Evolutionary conservation across 805 yeast species (phyloP).

Genomic region (Teunomyces cretensis): DNA sequence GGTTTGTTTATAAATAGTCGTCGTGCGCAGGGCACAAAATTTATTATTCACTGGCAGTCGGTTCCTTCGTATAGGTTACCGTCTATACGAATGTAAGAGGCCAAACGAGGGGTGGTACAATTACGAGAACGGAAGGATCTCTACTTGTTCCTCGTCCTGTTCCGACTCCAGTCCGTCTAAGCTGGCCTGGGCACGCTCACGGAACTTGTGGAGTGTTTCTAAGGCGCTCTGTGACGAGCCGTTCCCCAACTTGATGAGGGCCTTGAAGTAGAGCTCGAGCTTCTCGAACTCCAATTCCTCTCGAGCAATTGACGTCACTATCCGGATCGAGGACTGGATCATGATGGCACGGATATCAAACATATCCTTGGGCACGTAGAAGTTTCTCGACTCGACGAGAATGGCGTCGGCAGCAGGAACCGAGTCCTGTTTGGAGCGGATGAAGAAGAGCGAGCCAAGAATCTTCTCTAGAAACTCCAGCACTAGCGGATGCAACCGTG

Average conservation of each 20-base stretch:
- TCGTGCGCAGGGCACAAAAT: too few relatives aligned
- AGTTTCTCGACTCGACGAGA: conserved; percentile 16
- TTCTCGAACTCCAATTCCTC: conserved; percentile 21
- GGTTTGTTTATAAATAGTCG: too few relatives aligned
- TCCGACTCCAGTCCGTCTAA: background rate
- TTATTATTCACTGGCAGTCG: too few relatives aligned
- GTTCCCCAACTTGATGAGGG: conserved; percentile 23
- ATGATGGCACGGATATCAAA: conserved; percentile 24
- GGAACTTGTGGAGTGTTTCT: conserved; percentile 2
- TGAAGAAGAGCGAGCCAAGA: conserved; percentile 18
- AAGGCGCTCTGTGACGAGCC: conserved; percentile 16
- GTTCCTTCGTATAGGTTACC: too few relatives aligned
- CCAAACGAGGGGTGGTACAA: too few relatives aligned
- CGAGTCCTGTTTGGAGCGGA: conserved; percentile 10
- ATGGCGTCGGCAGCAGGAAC: conserved; percentile 8
- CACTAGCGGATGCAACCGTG: conserved; percentile 22
- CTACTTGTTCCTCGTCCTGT: conserved; percentile 1
- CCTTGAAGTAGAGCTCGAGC: conserved; percentile 23
- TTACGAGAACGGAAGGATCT: conserved; percentile 7
- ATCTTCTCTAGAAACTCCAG: conserved; percentile 14
- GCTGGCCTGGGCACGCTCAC: conserved; percentile 2
- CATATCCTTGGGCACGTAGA: conserved; percentile 17
- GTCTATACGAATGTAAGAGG: too few relatives aligned
- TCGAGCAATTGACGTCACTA: conserved; percentile 16
- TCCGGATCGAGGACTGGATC: conserved; percentile 22